Percentiles rank a stretch among this genome's conserved stretches.
Conservation (phyloP, 139 green algal species). For the Haematococcus lacustris region DNA sequence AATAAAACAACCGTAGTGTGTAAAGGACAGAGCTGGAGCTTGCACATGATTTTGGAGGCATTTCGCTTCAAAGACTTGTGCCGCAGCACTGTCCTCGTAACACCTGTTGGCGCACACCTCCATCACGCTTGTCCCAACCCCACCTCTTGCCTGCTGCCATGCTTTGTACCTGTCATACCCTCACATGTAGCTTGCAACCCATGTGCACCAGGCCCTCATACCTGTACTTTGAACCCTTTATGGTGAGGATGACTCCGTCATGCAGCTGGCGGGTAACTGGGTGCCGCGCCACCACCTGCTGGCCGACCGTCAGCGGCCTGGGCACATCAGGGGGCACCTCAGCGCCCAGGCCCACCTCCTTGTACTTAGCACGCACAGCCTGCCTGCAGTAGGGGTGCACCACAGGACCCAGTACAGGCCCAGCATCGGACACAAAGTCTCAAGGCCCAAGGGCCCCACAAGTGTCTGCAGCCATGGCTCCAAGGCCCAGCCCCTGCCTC, state of each 20-base stretch:
- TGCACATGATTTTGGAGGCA: not conserved
- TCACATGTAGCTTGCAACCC: too few species aligned
- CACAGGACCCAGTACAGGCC: conserved; percentile 1
- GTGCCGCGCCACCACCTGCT: conserved; percentile 80
- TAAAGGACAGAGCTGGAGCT: not conserved
- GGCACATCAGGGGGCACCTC: conserved; percentile 53
- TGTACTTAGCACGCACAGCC: conserved; percentile 24
- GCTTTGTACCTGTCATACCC: too few species aligned
- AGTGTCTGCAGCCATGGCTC: not conserved
- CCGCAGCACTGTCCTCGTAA: not conserved
- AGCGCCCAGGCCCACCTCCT: conserved; percentile 19
- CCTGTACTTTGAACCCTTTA: conserved; percentile 58
- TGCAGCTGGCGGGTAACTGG: conserved; percentile 63
- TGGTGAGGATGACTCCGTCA: conserved; percentile 81
- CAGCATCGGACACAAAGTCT: not conserved
- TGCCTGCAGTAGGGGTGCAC: conserved; percentile 19
- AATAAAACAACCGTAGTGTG: not conserved
- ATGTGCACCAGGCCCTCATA: conserved; percentile 1
- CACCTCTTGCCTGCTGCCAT: too few species aligned
- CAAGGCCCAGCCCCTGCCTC: too few species aligned
- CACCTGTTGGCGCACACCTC: not conserved
- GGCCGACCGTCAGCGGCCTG: conserved; percentile 59
- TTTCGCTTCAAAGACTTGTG: not conserved
- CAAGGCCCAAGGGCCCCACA: not conserved
- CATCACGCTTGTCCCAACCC: not conserved